Evolutionary conservation across 495 filamentous ascomycete species (phyloP), one percentile per base, ranked within the genome.

Genomic region (Penicillium longicatenatum): DNA sequence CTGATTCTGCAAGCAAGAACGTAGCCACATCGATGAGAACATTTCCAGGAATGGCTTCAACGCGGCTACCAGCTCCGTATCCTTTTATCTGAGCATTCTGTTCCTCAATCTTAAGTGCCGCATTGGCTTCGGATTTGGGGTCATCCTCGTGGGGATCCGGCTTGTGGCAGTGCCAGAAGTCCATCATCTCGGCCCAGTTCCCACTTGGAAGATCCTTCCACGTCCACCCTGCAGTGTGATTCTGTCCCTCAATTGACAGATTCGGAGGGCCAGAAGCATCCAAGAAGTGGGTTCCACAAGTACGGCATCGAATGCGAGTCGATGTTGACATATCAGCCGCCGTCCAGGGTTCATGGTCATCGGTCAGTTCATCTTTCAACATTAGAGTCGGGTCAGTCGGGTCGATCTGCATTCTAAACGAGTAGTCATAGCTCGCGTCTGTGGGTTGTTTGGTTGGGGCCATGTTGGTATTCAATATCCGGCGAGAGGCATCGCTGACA

Each of bases 161-260:
- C 67, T 97, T 98, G 70, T 98, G 94, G 68, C 94, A 99, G 72
- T 99, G 94, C 94, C 94, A 99, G 63, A 97, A 96, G 68, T 99
- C 94, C 94, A 99, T 99, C 95, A 98, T 97, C 71, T 99, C 94
- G 2, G 93, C 94, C 94, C 94, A 99, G 64, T 96, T 94, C 57
- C 93, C 91, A 62, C 91, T 96, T 1, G 94, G 94, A 5, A 98
- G 79, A 65, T 98, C 92, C 72, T 93, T 96, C 94, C 95, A 98
- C n/a, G 71, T 73, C 61, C 72, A 79, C 1, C 63, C 65, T 6
- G 17, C 17, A 14, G 31, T 10, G 11, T 7, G 11, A 2, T 17
- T 22, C 11, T 45, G 22, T 7, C 51, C 33, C 4, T 33, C 12
- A 6, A 12, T 6, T 26, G 19, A 10, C 10, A 10, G 26, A 30